phyloP scores from a whole-genome alignment of 2,329 filamentous ascomycete genomes.

The Neonectria ditissima region DNA sequence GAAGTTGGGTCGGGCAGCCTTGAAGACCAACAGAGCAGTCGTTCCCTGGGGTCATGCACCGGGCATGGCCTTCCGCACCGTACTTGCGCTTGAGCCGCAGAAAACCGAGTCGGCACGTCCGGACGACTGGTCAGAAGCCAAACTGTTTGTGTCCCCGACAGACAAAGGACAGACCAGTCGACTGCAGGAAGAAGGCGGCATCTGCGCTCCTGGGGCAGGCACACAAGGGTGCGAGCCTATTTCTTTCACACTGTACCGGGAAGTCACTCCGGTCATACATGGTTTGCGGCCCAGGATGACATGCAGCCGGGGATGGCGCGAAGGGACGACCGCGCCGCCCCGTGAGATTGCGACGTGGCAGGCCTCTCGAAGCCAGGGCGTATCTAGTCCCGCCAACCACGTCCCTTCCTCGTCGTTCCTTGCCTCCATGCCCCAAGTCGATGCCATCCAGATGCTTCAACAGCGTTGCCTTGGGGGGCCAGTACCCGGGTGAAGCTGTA shows the following conservation, averaged over 20 bases:
- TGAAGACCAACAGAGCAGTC: not conserved
- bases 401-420: constrained; percentile 27
- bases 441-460: not conserved
- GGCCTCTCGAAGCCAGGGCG: constrained; percentile 19
- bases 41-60: not conserved
- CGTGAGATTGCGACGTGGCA: constrained; percentile 49
- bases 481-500: constrained; percentile 2
- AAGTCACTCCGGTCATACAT: constrained; percentile 34
- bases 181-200: not conserved
- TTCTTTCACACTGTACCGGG: constrained; percentile 36
- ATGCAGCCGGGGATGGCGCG: constrained; percentile 47
- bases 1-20: not conserved
- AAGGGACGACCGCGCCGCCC: constrained; percentile 45
- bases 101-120: constrained; percentile 8
- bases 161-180: constrained; percentile 4
- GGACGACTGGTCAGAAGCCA: not conserved
- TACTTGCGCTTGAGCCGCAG: constrained; percentile 4
- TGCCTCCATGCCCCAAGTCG: not conserved
- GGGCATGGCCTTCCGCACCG: not conserved
- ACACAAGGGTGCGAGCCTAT: constrained; percentile 8
- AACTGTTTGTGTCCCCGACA: not conserved
- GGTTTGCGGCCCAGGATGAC: constrained; percentile 42
- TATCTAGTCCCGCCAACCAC: constrained; percentile 15
- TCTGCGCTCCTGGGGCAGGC: constrained; percentile 6
- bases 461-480: not conserved